phyloP scores from a whole-genome alignment of 2,329 filamentous ascomycete species.

The Sporothrix pallida region DNA sequence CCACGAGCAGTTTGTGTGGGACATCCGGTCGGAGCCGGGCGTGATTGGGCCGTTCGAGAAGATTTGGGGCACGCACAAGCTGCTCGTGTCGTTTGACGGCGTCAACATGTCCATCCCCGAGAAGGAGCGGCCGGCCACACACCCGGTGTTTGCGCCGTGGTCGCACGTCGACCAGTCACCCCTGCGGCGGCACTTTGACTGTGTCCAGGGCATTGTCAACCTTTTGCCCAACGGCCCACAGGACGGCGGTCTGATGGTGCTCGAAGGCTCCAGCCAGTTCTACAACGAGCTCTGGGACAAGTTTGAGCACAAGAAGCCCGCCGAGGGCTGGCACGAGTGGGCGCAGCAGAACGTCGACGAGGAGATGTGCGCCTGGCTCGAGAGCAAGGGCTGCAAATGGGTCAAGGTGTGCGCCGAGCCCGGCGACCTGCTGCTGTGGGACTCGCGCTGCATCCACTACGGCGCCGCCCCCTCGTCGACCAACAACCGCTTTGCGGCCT shows the following conservation, averaged over 20 bases:
- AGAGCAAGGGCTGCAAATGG: slow-evolving; percentile 23
- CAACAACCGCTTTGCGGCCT: background rate
- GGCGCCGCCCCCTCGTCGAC: background rate
- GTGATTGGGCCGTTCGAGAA: slow-evolving; percentile 15
- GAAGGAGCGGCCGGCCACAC: background rate
- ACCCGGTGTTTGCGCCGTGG: slow-evolving; percentile 22
- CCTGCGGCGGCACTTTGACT: background rate
- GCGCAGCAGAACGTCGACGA: slow-evolving; percentile 11
- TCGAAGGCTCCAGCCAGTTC: slow-evolving; percentile 10
- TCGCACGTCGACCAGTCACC: slow-evolving; percentile 26
- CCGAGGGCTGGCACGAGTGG: background rate
- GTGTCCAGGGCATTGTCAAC: slow-evolving; percentile 23
- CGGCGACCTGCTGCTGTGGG: slow-evolving; percentile 26
- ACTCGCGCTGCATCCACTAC: background rate
- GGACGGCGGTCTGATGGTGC: slow-evolving; percentile 23
- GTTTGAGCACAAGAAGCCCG: slow-evolving; percentile 11
- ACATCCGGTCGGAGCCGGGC: slow-evolving; percentile 15
- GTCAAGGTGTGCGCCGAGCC: slow-evolving; percentile 25
- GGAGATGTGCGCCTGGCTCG: slow-evolving; percentile 25
- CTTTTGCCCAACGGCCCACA: slow-evolving; percentile 18
- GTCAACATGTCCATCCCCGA: slow-evolving; percentile 25
- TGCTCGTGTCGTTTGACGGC: slow-evolving; percentile 15
- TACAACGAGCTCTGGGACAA: slow-evolving; percentile 22
- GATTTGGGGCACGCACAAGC: slow-evolving; percentile 15
- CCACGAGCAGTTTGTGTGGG: slow-evolving; percentile 28